phyloP scores from a whole-genome alignment of 2,329 filamentous ascomycete genomes.

The Leptographium flavum region DNA sequence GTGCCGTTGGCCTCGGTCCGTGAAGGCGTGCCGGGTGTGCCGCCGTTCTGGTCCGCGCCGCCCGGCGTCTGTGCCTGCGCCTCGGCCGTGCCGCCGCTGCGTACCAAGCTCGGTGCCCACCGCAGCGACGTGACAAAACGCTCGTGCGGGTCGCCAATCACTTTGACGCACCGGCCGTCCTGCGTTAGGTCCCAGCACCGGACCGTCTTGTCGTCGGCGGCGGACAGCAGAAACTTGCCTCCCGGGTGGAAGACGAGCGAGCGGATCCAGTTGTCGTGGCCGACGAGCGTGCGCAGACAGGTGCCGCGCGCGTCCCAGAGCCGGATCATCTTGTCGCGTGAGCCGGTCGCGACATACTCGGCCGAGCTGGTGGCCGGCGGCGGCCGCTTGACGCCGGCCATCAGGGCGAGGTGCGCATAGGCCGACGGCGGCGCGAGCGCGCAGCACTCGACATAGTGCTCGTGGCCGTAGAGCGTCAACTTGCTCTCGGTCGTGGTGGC shows the following conservation, averaged over 20 bases:
- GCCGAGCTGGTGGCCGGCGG: slow-evolving; percentile 60
- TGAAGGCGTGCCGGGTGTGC: slow-evolving; percentile 16
- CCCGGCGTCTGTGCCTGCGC: neutral
- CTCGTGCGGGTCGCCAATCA: slow-evolving; percentile 59
- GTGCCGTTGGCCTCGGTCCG: neutral
- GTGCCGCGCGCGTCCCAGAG: slow-evolving; percentile 80
- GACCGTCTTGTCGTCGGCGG: slow-evolving; percentile 80
- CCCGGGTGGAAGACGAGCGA: slow-evolving; percentile 79
- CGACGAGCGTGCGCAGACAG: slow-evolving; percentile 67
- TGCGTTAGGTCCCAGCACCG: slow-evolving; percentile 89
- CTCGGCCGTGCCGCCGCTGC: neutral
- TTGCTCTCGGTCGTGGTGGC: slow-evolving; percentile 49
- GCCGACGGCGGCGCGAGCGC: slow-evolving; percentile 67
- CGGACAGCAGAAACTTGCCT: slow-evolving; percentile 77
- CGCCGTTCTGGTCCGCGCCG: slow-evolving; percentile 10
- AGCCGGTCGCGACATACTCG: slow-evolving; percentile 82
- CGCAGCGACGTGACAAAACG: slow-evolving; percentile 78
- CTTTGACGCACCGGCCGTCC: slow-evolving; percentile 80
- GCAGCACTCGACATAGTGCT: slow-evolving; percentile 76
- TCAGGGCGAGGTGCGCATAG: slow-evolving; percentile 60
- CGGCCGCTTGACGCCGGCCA: slow-evolving; percentile 74
- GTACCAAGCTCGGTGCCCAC: slow-evolving; percentile 53
- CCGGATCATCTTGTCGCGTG: slow-evolving; percentile 79
- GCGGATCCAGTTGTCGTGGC: slow-evolving; percentile 91
- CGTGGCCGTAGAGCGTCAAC: slow-evolving; percentile 70